Conservation (phyloP, 225 moss, liverwort and hornwort species). For the Rhytidiadelphus loreus region DNA sequence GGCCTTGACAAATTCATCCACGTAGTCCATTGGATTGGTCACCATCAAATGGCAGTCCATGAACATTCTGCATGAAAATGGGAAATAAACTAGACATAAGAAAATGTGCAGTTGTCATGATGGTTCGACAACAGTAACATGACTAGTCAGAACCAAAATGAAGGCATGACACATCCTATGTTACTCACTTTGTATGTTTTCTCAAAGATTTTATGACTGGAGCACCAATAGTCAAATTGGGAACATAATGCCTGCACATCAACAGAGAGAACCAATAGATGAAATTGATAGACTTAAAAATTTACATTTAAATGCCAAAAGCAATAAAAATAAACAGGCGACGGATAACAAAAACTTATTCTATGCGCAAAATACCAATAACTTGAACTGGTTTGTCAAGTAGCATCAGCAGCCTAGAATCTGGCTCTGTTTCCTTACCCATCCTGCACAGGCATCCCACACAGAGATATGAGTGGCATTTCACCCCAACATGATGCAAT, state of each 20-base stretch:
- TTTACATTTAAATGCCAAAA: background rate
- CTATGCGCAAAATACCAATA: background rate
- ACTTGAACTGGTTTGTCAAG: background rate
- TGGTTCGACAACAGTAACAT: background rate
- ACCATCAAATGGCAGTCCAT: conserved; percentile 99
- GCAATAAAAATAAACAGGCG: background rate
- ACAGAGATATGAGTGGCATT: background rate
- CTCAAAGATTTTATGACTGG: conserved; percentile 91
- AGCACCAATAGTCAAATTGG: conserved; percentile 91
- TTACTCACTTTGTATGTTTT: conserved; percentile 80
- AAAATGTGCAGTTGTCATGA: background rate
- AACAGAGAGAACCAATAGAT: background rate
- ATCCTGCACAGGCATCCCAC: conserved; percentile 60
- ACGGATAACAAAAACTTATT: background rate
- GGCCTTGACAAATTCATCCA: conserved; percentile 69
- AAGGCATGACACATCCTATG: background rate
- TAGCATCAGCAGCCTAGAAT: background rate
- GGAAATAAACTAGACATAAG: background rate
- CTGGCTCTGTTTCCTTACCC: conserved; percentile 55
- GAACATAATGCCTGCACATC: conserved; percentile 86
- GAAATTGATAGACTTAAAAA: background rate
- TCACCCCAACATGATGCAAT: background rate
- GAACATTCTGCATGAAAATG: conserved; percentile 53
- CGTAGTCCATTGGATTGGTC: conserved; percentile 89
- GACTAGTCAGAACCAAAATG: background rate